These are phyloP conservation scores for Meyerozyma guilliermondii DNA, from an alignment of 1,139 yeast genomes.

Conservation along the genomic window DNA sequence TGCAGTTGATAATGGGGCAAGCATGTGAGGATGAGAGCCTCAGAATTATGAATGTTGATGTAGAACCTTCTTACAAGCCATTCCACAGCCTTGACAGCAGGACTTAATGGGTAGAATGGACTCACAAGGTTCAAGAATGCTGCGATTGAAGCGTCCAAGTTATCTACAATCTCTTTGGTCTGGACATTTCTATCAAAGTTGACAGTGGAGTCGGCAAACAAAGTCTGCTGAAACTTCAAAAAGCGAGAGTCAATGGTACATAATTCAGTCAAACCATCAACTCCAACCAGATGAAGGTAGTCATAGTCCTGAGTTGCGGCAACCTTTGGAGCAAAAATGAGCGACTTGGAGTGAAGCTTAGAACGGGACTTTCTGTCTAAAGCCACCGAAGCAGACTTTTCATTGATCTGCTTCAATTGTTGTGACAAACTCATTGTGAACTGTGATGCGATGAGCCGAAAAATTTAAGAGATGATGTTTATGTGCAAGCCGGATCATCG, in stretches of 20 bases:
- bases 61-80: conserved; percentile 94
- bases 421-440: conserved; percentile 61
- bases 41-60: conserved; percentile 77
- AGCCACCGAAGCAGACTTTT: conserved; percentile 66
- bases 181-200: conserved; percentile 77
- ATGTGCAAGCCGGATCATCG: background rate
- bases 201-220: conserved; percentile 79
- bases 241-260: conserved; percentile 71
- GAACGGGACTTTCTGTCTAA: conserved; percentile 84
- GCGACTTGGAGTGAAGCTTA: conserved; percentile 81
- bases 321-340: conserved; percentile 77
- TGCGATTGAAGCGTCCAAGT: conserved; percentile 67
- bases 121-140: conserved; percentile 74
- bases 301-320: conserved; percentile 95
- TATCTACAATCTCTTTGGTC: conserved; percentile 66
- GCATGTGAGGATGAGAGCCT: conserved; percentile 60
- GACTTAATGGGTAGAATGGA: conserved; percentile 66
- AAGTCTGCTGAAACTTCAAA: conserved; percentile 57
- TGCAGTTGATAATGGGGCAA: conserved; percentile 76
- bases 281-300: conserved; percentile 63
- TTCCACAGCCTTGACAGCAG: conserved; percentile 81
- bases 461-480: conserved; percentile 1
- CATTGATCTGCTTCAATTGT: conserved; percentile 72
- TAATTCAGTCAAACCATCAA: conserved; percentile 74
- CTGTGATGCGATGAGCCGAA: conserved; percentile 1